Evolutionary conservation across 352 stramenopile species (phyloP), one percentile per base, ranked within the genome.

Genomic region (Pythium apleroticum): DNA sequence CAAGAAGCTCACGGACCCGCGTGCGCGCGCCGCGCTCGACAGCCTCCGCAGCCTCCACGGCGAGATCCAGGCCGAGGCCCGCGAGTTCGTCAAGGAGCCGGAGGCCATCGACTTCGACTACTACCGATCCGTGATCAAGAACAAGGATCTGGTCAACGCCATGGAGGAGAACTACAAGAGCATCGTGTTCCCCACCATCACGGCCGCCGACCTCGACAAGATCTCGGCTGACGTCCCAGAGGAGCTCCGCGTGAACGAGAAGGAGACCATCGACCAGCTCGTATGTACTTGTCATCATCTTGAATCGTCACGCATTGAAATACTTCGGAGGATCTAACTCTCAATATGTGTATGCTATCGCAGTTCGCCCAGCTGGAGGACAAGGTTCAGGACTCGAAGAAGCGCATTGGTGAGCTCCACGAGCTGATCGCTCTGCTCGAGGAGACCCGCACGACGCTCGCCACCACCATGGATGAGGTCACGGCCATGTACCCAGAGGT

Each of bases 401-500:
- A 85, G 22, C 86, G 87, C 66, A 91, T 95, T 60, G 79, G 80
- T 46, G 88, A 96, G 81, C 80, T 96, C 46, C 78, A 94, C 74
- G 83, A 93, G 67, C 76, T 93, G 25, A 84, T 96, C 50, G 68
- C 81, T 33, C 64, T 93, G 50, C 88, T 95, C 73, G 84, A 95
- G 65, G 78, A 92, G 72, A 95, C 86, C 54, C 81, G 84, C 72
- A 93, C 84, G 52, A 93, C 88, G 59, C 73, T 90, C 65, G 84
- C 74, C 49, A 96, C 88, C 61, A 93, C 85, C 58, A 86, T 96
- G 73, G 85, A 94, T 52, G 86, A 96, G 66, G 70, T 95, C 39
- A 77, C 83, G 58, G 85, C 84, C 70, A 90, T 91, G 82, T 92
- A 95, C 78, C 88, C 88, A 48, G 85, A 94, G 62, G 79, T 95